phyloP scores from a whole-genome alignment of 2,329 filamentous ascomycete species.

The Trichoderma sp. region DNA sequence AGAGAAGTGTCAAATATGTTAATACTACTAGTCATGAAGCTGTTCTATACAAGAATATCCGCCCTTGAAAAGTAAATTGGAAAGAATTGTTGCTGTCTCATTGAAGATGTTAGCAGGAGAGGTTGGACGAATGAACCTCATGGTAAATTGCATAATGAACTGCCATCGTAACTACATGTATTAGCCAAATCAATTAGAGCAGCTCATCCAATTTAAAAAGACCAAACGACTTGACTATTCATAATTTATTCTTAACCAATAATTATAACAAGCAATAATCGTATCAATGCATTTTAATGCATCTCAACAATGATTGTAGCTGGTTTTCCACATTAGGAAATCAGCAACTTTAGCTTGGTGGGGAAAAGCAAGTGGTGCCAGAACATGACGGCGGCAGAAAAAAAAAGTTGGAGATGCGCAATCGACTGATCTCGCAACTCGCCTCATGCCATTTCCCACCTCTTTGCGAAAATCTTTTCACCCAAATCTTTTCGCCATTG shows the following conservation, averaged over 20 bases:
- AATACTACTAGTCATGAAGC: neutral
- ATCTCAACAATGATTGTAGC: neutral
- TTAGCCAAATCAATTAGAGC: neutral
- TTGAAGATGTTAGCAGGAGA: neutral
- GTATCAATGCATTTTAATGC: neutral
- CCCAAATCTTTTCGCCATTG: neutral
- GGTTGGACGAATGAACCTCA: neutral
- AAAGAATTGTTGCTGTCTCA: neutral
- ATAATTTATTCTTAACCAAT: neutral
- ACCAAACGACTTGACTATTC: neutral
- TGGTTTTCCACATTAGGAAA: slow-evolving; percentile 11
- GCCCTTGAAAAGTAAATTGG: neutral
- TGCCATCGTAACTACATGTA: too few relatives aligned
- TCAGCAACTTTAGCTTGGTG: slow-evolving; percentile 2
- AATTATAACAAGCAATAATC: neutral
- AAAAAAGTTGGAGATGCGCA: slow-evolving; percentile 21
- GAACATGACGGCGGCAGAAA: neutral
- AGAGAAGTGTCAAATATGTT: neutral
- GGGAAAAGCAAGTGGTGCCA: slow-evolving; percentile 1
- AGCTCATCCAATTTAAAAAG: neutral
- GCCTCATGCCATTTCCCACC: slow-evolving; percentile 11
- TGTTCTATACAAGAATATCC: neutral
- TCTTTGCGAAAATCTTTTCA: neutral
- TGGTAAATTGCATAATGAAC: neutral
- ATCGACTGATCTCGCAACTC: slow-evolving; percentile 20